These are phyloP conservation scores for Colletotrichum tofieldiae DNA, from an alignment of 2,329 filamentous ascomycete species.

Conservation along the genomic window DNA sequence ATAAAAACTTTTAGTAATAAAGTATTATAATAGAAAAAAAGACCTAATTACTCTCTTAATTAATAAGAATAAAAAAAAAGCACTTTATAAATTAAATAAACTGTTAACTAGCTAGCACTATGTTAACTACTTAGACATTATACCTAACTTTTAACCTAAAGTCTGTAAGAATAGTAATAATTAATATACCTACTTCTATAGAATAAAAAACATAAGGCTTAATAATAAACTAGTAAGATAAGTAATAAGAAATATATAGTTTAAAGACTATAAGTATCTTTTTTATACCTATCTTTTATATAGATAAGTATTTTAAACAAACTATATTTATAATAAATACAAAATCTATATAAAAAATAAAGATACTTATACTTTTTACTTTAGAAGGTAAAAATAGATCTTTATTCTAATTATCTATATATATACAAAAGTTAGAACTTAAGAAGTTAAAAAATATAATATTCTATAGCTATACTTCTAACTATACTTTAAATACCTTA, in stretches of 20 bases:
- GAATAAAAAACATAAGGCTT: neutral
- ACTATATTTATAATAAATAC: neutral
- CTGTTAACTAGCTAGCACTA: neutral
- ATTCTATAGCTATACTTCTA: too few species aligned
- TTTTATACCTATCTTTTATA: neutral
- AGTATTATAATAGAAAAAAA: too few species aligned
- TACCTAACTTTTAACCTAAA: neutral
- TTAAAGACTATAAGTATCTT: neutral
- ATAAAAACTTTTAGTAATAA: too few species aligned
- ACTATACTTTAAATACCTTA: too few species aligned
- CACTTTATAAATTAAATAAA: neutral
- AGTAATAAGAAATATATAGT: neutral
- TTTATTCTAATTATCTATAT: neutral
- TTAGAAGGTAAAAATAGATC: neutral
- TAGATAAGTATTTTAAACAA: neutral
- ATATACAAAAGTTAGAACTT: neutral
- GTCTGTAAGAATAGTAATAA: neutral
- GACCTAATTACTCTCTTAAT: neutral
- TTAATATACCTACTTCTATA: neutral
- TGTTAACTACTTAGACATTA: neutral
- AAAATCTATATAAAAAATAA: neutral
- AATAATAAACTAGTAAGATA: neutral
- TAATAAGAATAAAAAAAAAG: neutral
- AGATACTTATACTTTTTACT: neutral
- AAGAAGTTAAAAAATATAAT: too few species aligned